Base-by-base conservation (phyloP, 345 rosid genomes). In the Populus alba region DNA sequence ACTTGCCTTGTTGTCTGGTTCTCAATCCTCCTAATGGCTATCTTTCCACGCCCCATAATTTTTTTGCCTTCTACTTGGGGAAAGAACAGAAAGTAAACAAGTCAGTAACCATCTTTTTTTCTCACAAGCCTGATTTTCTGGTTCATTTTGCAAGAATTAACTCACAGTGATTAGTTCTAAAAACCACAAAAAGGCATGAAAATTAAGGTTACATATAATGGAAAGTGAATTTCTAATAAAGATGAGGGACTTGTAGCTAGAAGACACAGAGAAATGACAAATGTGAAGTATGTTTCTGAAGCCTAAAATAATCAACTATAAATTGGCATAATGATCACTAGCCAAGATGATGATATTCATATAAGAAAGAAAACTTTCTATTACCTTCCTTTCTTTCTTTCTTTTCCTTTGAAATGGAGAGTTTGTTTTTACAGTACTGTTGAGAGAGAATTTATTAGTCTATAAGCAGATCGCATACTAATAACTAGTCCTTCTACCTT, bases 1-100 rank as follows among this genome's bases (percentile, higher is more conserved):
- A 87, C 89, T 77, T 87, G 87, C 83, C 89, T 82, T 22, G 89
- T 85, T 0, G 89, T 87, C 75, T 83, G 81, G 83, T 87, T 87
- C 73, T 87, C 89, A 20, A 87, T 87, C 80, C 81, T 82, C 83
- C 45, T 83, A 17, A 87, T 87, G 11, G 72, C 35, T 76, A 83
- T 85, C 83, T 87, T 87, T 41, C 87, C 87, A 12, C 89, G 74
- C 31, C 87, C 87, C 89, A 87, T 86, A 17, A 1, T 74, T 55
- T n/a, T 27, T 12, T 29, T 17, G 13, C n/a, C 71, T 73, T 62
- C 53, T 72, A 47, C 61, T 33, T 47, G 8, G 38, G 37, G 68
- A 69, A 69, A 68, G 47, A 59, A 55, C 27, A 29, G 13, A 6
- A 6, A 43, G 38, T 4, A 25, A 65, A 66, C 6, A 27, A 29